A percentile compares a stretch with the other conserved stretches of the same genome.
Conservation (phyloP, 257 asterid species). For the Penstemon eatonii region DNA sequence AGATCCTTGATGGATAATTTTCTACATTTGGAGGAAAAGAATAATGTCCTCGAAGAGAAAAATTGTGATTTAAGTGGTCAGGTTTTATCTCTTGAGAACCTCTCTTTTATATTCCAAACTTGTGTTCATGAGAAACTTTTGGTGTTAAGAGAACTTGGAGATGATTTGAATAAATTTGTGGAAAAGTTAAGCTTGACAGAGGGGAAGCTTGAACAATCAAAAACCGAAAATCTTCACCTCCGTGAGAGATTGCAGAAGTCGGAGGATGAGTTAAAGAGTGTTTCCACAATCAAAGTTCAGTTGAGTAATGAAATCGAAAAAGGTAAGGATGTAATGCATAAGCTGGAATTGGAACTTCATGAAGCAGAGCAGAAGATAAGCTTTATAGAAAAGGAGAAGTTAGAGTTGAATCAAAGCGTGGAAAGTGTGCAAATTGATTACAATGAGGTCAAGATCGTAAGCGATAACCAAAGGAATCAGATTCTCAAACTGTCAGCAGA, state of each 20-base stretch:
- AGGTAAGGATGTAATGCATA: constrained; percentile 41
- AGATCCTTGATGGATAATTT: constrained; percentile 43
- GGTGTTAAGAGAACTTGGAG: constrained; percentile 47
- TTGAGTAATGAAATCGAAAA: constrained; percentile 43
- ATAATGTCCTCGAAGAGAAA: constrained; percentile 57
- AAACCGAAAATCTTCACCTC: constrained; percentile 45
- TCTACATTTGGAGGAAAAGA: constrained; percentile 46
- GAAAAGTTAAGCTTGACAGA: constrained; percentile 52
- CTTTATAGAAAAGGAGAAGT: constrained; percentile 43
- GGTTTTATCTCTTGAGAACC: constrained; percentile 50
- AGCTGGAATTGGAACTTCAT: constrained; percentile 44
- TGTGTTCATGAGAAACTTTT: constrained; percentile 49
- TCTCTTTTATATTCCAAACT: constrained; percentile 55
- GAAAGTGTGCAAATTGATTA: constrained; percentile 40
- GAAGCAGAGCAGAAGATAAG: constrained; percentile 49
- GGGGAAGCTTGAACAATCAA: constrained; percentile 50
- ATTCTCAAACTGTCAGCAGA: constrained; percentile 44
- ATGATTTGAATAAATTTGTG: constrained; percentile 39
- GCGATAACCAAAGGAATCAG: constrained; percentile 42
- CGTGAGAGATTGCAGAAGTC: constrained; percentile 47
- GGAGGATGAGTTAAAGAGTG: constrained; percentile 42
- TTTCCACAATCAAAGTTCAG: constrained; percentile 40
- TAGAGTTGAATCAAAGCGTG: constrained; percentile 40
- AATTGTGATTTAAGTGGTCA: constrained; percentile 42
- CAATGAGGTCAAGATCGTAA: constrained; percentile 35